These are phyloP conservation scores for Pseudofabraea citricarpa DNA, from an alignment of 2,329 filamentous ascomycete genomes.

Conservation along the genomic window DNA sequence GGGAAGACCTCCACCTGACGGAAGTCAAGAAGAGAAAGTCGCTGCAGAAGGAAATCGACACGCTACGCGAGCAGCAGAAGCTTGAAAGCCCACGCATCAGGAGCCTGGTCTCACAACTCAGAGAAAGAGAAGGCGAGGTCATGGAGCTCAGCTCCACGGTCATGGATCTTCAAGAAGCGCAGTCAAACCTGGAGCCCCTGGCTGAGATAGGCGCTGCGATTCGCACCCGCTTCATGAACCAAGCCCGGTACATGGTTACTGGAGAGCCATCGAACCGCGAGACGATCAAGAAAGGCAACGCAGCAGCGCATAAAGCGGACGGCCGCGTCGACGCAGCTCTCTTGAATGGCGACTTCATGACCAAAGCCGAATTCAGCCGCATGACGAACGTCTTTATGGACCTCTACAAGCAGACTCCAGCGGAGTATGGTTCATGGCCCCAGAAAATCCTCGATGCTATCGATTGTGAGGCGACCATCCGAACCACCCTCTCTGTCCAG, in stretches of 20 bases:
- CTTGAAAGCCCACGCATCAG: no score
- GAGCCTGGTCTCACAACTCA: no score
- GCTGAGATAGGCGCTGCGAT: constrained; percentile 5
- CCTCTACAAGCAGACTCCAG: neutral
- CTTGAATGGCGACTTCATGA: neutral
- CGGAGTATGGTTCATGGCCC: neutral
- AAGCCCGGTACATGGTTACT: neutral
- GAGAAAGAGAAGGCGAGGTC: no score
- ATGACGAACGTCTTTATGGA: neutral
- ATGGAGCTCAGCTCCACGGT: no score
- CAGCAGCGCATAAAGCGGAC: constrained; percentile 3
- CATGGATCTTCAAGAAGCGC: neutral
- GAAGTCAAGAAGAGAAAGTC: neutral
- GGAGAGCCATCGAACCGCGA: neutral
- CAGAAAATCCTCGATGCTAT: neutral
- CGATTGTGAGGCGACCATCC: constrained; percentile 1
- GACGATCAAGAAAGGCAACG: constrained; percentile 4
- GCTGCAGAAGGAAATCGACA: neutral
- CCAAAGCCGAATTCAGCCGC: neutral
- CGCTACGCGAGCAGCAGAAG: no score
- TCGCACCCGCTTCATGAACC: constrained; percentile 1
- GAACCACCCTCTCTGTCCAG: neutral
- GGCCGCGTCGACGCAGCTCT: neutral
- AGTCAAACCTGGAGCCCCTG: constrained; percentile 1
- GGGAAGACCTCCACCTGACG: neutral